These are phyloP conservation scores for Incumbomyces lentus DNA, from an alignment of 2,329 filamentous ascomycete genomes.

Conservation along the genomic window DNA sequence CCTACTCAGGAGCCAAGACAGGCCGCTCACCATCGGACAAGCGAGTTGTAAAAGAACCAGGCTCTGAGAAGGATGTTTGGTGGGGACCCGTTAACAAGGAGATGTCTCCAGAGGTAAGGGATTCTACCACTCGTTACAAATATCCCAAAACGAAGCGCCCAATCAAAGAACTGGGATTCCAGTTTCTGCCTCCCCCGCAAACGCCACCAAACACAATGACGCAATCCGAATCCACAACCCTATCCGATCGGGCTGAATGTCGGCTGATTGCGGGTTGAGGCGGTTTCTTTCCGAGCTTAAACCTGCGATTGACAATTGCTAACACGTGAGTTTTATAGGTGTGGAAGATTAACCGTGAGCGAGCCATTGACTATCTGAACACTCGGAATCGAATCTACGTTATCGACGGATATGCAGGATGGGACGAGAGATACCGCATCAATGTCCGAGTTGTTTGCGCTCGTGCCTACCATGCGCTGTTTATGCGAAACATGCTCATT, in stretches of 20 bases:
- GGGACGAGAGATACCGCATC: conserved; percentile 98
- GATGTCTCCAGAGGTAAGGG: conserved; percentile 89
- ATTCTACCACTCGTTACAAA: background rate
- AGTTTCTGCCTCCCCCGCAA: no score
- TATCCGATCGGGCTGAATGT: background rate
- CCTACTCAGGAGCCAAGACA: conserved; percentile 97
- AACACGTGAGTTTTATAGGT: conserved; percentile 49
- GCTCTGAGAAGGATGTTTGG: conserved; percentile 88
- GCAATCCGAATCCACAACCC: no score
- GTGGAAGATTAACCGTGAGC: conserved; percentile 99
- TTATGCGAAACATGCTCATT: conserved; percentile 99
- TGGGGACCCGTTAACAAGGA: conserved; percentile 99
- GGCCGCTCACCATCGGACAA: conserved; percentile 95
- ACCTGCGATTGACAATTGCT: background rate
- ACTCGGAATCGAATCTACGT: conserved; percentile 98
- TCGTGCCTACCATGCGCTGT: conserved; percentile 96
- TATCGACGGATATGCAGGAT: conserved; percentile 91
- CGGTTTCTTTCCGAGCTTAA: conserved; percentile 1
- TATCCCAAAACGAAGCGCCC: no score
- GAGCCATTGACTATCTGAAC: conserved; percentile 98
- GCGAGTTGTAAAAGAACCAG: conserved; percentile 85
- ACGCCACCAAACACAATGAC: no score
- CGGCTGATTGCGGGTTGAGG: conserved; percentile 1
- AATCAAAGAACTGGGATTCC: no score
- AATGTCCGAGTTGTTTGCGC: conserved; percentile 96